Evolutionary conservation across 2,329 filamentous ascomycete genomes (phyloP).

Genomic region (Shiraia bambusicola): DNA sequence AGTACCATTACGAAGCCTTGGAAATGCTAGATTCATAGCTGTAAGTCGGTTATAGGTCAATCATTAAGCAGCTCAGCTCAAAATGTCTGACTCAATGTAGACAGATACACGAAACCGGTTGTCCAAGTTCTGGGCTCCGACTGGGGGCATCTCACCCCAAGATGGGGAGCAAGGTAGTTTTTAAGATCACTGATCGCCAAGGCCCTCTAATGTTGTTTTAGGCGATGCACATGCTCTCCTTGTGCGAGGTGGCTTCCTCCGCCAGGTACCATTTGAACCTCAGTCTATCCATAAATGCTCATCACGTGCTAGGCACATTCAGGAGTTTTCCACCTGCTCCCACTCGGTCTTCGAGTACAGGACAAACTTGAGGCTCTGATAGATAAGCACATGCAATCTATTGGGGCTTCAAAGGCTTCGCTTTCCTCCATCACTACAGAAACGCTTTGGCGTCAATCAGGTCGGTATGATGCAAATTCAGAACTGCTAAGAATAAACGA

Average conservation of each 20-base stretch:
- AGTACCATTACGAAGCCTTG: conserved; percentile 5
- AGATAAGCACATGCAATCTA: conserved; percentile 80
- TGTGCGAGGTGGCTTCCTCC: conserved; percentile 49
- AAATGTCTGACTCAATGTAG: conserved; percentile 34
- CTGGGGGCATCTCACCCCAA: conserved; percentile 63
- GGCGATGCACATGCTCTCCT: conserved; percentile 49
- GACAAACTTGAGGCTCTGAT: conserved; percentile 83
- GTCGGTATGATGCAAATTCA: conserved; percentile 73
- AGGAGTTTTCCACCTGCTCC: conserved; percentile 89
- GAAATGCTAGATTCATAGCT: conserved; percentile 37
- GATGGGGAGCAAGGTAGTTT: conserved; percentile 49
- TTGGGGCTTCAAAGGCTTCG: conserved; percentile 80
- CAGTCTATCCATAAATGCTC: conserved; percentile 4
- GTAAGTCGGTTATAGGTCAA: conserved; percentile 27
- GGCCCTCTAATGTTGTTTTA: conserved; percentile 6
- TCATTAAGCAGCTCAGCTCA: not conserved
- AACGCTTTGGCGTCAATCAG: conserved; percentile 78
- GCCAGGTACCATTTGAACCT: conserved; percentile 37
- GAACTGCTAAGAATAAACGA: conserved; percentile 84
- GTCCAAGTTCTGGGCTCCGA: conserved; percentile 78
- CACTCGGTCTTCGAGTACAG: conserved; percentile 82
- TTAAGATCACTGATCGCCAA: not conserved
- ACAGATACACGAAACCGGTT: conserved; percentile 61
- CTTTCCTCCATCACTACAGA: conserved; percentile 85
- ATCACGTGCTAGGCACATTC: conserved; percentile 66